A percentile compares a stretch with the other conserved stretches of the same genome.
Conservation (phyloP, 75 land plant species). For the Pinus tabuliformis region DNA sequence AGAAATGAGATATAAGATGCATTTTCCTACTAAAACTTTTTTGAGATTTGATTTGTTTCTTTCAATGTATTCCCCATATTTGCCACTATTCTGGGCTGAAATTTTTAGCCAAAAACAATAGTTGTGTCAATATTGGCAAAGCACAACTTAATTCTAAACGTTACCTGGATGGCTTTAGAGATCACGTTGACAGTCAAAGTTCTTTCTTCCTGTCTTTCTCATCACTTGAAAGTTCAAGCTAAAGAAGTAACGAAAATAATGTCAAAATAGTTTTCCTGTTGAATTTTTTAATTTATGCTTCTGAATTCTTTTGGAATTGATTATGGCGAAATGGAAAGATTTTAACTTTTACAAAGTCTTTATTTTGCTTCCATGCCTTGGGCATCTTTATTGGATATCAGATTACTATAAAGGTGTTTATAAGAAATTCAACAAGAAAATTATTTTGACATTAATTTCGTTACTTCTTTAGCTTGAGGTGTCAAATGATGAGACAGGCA, state of each 20-base stretch:
- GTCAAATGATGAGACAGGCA: neutral
- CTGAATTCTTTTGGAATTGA: neutral
- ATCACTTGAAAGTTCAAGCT: neutral
- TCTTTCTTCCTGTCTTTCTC: neutral
- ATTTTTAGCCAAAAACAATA: neutral
- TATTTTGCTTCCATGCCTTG: too few species aligned
- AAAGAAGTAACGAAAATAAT: neutral
- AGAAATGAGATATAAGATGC: too few species aligned
- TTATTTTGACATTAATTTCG: neutral
- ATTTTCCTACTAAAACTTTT: too few species aligned
- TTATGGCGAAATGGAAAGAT: too few species aligned
- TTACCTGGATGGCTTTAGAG: neutral
- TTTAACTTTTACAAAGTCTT: too few species aligned
- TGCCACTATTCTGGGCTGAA: neutral
- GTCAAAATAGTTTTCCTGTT: neutral
- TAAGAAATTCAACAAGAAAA: neutral
- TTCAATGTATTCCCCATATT: neutral
- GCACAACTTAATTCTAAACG: neutral
- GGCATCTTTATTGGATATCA: too few species aligned
- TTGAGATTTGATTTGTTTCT: neutral
- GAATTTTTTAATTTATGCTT: neutral
- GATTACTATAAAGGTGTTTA: neutral
- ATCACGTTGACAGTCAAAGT: neutral
- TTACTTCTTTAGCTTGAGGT: neutral
- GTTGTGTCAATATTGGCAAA: neutral